Conservation (phyloP, 441 rosid species). For the Mallotus japonicus region DNA sequence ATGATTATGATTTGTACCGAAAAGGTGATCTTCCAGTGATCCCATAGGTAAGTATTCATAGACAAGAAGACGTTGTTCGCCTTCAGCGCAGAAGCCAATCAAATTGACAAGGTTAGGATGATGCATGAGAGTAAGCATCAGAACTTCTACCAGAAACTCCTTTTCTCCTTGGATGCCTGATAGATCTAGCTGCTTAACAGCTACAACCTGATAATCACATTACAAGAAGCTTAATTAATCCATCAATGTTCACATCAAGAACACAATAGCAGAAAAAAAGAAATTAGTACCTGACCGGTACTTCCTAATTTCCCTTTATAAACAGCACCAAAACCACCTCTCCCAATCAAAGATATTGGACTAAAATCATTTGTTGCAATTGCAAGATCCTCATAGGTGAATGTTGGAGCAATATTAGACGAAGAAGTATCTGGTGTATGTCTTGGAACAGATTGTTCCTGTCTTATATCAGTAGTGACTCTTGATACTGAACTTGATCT, state of each 20-base stretch:
- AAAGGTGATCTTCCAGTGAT: constrained; percentile 88
- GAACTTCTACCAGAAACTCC: constrained; percentile 89
- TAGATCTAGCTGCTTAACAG: constrained; percentile 84
- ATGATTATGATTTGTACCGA: constrained; percentile 41
- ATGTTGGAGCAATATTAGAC: constrained; percentile 63
- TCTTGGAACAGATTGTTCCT: constrained; percentile 32
- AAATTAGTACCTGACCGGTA: constrained; percentile 64
- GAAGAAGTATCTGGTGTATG: constrained; percentile 43
- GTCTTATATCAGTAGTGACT: background rate
- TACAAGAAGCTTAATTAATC: background rate
- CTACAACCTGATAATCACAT: constrained; percentile 58
- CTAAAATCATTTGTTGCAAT: constrained; percentile 66
- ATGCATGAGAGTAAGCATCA: constrained; percentile 89
- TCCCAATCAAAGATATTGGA: constrained; percentile 66
- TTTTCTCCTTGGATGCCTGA: constrained; percentile 87
- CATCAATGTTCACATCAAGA: background rate
- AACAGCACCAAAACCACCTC: constrained; percentile 94
- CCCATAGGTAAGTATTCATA: constrained; percentile 91
- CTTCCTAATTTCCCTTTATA: constrained; percentile 78
- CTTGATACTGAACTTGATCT: constrained; percentile 6
- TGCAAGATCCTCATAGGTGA: constrained; percentile 80
- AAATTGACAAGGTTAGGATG: constrained; percentile 85
- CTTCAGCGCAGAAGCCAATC: constrained; percentile 91
- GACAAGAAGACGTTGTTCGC: constrained; percentile 85
- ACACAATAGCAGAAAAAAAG: background rate